Base-by-base conservation (phyloP, 2,329 filamentous ascomycete species). In the Talaromyces sp. region DNA sequence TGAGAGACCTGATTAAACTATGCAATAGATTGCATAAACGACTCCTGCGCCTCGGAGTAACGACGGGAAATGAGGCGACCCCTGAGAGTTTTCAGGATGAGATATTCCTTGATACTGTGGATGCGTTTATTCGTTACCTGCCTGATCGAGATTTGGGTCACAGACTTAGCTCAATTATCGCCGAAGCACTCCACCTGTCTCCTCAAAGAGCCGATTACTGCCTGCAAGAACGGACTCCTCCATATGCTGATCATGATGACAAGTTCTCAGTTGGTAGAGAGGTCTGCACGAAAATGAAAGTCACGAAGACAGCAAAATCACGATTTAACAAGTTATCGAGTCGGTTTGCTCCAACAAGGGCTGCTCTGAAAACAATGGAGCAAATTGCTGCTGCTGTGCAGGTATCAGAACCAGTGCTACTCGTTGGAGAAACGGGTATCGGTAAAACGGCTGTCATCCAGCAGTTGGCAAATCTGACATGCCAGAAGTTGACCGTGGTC, bases 401-500 rank as follows among this genome's bases (percentile, higher is more conserved):
- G 61, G 84, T 91, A 66, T 83, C 84, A n/a, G 94, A 99, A 68
- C 91, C 95, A 3, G 84, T 96, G 1, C 77, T 99, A 17, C 84
- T 99, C 28, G 94, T 99, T n/a, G 94, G 94, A 69, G 94, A 99
- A 77, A 99, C 94, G 7, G 94, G 94, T 78, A 97, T 96, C 53
- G 94, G 94, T 66, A 99, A 99, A 75, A 99, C 94, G 0, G 96
- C 94, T 0, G 89, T 94, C 25, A 87, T 99, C 13, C 94, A 99
- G 71, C 91, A 97, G 69, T 79, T 99, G 57, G 91, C 94, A 0
- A 86, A 89, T 59, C 83, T 88, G 3, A 81, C 97, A 28, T 90
- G 92, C 1, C 89, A 91, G 69, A 95, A 90, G 66, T 82, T 99
- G 11, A 89, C 91, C 0, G 90, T 92, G 2, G 91, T 99, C 69